Conservation (phyloP, 1,139 yeast genomes). For the Eremothecium sinecaudum region DNA sequence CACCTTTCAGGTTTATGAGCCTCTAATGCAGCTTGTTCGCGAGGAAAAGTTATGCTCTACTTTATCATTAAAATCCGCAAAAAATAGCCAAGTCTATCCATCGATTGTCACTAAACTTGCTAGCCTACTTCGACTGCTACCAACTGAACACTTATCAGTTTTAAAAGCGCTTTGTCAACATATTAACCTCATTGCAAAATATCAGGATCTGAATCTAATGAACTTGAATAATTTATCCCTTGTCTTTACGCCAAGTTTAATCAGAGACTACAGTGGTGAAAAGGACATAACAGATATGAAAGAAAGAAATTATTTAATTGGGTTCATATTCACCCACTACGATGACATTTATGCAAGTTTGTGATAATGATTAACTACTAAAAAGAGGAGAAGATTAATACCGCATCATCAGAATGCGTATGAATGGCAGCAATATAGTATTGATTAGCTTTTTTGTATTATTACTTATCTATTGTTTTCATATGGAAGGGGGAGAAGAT, state of each 20-base stretch:
- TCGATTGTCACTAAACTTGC: slow-evolving; percentile 31
- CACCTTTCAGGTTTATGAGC: slow-evolving; percentile 57
- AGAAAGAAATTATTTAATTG: slow-evolving; percentile 69
- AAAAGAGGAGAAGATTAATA: too few species aligned
- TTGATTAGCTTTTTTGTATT: too few species aligned
- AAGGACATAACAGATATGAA: slow-evolving; percentile 84
- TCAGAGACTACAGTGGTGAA: slow-evolving; percentile 72
- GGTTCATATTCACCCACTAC: slow-evolving; percentile 52
- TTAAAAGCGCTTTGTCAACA: slow-evolving; percentile 54
- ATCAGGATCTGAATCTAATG: slow-evolving; percentile 58
- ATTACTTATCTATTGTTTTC: too few species aligned
- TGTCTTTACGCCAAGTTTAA: slow-evolving; percentile 91
- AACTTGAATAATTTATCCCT: slow-evolving; percentile 73
- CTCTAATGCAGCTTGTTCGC: slow-evolving; percentile 45
- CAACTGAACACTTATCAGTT: slow-evolving; percentile 57
- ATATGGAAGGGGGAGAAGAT: too few species aligned
- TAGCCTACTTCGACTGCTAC: slow-evolving; percentile 40
- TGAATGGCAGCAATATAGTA: too few species aligned
- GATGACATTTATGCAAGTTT: slow-evolving; percentile 13
- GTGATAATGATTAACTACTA: too few species aligned
- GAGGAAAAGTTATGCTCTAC: slow-evolving; percentile 22
- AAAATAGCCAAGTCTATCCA: slow-evolving; percentile 7
- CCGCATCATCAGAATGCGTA: too few species aligned
- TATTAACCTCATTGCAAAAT: slow-evolving; percentile 45
- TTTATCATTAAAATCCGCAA: slow-evolving; percentile 12